Conservation (phyloP, 768 basidiomycete genomes). For the Mycena alexandri region DNA sequence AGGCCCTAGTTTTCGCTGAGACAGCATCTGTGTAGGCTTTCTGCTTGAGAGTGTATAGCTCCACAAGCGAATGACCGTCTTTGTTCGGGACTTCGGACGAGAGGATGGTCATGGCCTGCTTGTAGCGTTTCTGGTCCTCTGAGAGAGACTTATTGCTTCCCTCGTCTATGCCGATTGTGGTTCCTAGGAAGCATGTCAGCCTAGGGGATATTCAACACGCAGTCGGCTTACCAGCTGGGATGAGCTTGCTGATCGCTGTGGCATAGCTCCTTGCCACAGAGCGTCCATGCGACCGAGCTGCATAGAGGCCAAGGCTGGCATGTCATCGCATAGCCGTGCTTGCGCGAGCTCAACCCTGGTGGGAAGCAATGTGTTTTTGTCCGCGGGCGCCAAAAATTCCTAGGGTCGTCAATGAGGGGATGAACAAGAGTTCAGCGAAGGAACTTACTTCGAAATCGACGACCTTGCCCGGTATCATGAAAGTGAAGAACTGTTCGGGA, state of each 20-base stretch:
- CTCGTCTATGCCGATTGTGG: conserved; percentile 17
- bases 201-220: conserved; percentile 10
- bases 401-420: conserved; percentile 13
- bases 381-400: conserved; percentile 10
- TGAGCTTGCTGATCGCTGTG: conserved; percentile 20
- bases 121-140: conserved; percentile 20
- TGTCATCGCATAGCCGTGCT: conserved; percentile 16
- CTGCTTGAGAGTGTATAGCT: conserved; percentile 17
- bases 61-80: conserved; percentile 16
- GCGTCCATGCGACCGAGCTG: conserved; percentile 16
- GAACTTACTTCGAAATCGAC: conserved; percentile 17
- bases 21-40: conserved; percentile 20
- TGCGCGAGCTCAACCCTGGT: conserved; percentile 14
- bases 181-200: conserved; percentile 12
- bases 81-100: conserved; percentile 15
- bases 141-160: conserved; percentile 13
- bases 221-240: conserved; percentile 19
- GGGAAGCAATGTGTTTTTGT: conserved; percentile 10
- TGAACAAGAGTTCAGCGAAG: conserved; percentile 12
- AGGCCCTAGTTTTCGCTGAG: conserved; percentile 16
- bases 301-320: conserved; percentile 14
- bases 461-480: conserved; percentile 18
- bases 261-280: conserved; percentile 19
- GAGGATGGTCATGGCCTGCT: conserved; percentile 14
- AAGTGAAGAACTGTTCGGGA: conserved; percentile 19